Base-by-base conservation (phyloP, 2,329 filamentous ascomycete species). In the Madurella mycetomatis region DNA sequence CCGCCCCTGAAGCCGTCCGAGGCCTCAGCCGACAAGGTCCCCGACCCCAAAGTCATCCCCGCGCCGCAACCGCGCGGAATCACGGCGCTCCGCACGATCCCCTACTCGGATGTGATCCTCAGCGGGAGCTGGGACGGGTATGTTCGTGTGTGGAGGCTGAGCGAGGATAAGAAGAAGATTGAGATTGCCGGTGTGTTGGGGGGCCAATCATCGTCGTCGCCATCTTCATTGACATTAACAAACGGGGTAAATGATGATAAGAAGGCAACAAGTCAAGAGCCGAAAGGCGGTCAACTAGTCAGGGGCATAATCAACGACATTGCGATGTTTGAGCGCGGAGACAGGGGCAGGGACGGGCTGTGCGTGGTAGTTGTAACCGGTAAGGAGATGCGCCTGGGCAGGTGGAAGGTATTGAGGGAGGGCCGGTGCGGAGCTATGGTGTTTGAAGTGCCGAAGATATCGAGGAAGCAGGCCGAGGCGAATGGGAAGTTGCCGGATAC, bases 81-180 rank as follows among this genome's bases (percentile, higher is more conserved):
- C 69, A 99, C 94, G 1, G 92, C 92, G 5, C 76, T 99, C 42
- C 79, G 85, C 47, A 87, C 90, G 0, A 80, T 99, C 47, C 92
- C 94, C 0, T 96, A 92, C 69, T 92, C 90, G 5, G 91, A 99
- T 66, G 76, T 96, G 48, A 83, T 99, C 53, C 77, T 99, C 48
- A 95, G 86, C 61, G 94, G 92, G 32, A 96, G 90, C 71, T 99
- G 92, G 92, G 94, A 95, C 67, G 94, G 94, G 2, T 85, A 83
- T 70, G 79, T 99, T 54, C 80, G 92, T 47, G 86, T 86, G 5
- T 99, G 94, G 94, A 84, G 81, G 57, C 78, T 99, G 17, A 87
- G 85, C 50, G 83, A 89, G 41, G 92, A 96, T 69, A 94, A 92
- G 73, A 83, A 83, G 69, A 84, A 79, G 60, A 81, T 99, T 43